Evolutionary conservation across 306 rosid species (phyloP), one percentile per base, ranked within the genome.

Genomic region (Clitoria ternatea): DNA sequence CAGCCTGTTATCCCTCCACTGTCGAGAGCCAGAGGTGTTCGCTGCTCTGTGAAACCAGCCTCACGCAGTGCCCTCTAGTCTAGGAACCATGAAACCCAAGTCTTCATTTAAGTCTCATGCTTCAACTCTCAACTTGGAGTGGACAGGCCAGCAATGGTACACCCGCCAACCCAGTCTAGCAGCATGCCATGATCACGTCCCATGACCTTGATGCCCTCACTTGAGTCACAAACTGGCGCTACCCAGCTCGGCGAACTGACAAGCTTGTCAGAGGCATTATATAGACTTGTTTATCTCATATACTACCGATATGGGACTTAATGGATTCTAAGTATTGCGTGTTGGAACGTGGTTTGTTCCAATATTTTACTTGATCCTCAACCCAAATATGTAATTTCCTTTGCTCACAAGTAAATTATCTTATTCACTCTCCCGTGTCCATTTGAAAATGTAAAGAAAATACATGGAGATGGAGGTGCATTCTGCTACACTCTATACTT

Each of bases 31-130:
- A 77, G 61, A 80, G 50, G 84, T 64, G 2, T 0, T 36, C 71
- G 71, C 64, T 75, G 78, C 75, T 70, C 78, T 81, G 81, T 76
- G 18, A 40, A 39, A 4, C 79, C 79, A 81, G 76, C 79, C 79
- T 76, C 47, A 49, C 81, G 72, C 81, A 1, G 6, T 56, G 0
- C 67, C 79, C 70, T 59, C 67, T 67, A 0, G 48, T 61, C n/a
- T 45, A 61, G 35, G 47, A 10, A n/a, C 15, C 36, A 3, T 0
- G 18, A 3, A 0, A 1, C 2, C 22, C 4, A 2, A 26, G 63
- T 48, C 12, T 39, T 35, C 33, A 59, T 44, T 0, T 12, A 2
- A 3, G 1, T 2, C 10, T 6, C 71, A 0, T 8, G 19, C 30
- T 14, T 18, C 33, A 30, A 6, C 61, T 67, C 47, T 6, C 47